These are phyloP conservation scores for Nitzschia putrida DNA, from an alignment of 108 stramenopile genomes.

Conservation along the genomic window DNA sequence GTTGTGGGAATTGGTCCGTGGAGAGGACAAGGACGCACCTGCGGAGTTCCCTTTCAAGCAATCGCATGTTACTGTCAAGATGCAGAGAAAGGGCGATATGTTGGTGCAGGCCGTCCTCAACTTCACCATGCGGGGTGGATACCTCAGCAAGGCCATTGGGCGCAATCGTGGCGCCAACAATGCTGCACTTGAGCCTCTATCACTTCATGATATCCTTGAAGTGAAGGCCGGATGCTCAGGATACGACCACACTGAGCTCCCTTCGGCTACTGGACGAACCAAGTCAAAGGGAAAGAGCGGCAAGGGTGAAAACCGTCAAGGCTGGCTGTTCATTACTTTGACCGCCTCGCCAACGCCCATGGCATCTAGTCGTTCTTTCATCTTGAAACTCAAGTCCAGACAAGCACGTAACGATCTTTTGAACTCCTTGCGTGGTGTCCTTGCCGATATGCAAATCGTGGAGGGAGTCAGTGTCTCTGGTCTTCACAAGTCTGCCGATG, in stretches of 20 bases:
- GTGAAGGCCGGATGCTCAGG: constrained; percentile 86
- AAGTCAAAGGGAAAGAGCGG: constrained; percentile 53
- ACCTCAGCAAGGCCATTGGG: constrained; percentile 86
- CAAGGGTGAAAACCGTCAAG: constrained; percentile 77
- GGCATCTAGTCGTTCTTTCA: constrained; percentile 75
- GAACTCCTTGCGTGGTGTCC: constrained; percentile 69
- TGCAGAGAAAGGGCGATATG: constrained; percentile 78
- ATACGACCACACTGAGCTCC: constrained; percentile 79
- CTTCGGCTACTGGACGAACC: constrained; percentile 56
- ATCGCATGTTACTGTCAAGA: constrained; percentile 74
- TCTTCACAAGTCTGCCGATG: constrained; percentile 46
- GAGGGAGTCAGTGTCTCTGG: constrained; percentile 85
- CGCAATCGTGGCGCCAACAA: constrained; percentile 69
- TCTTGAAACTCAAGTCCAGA: constrained; percentile 82
- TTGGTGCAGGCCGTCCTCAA: constrained; percentile 79
- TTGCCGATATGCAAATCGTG: constrained; percentile 85
- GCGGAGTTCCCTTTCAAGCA: constrained; percentile 81
- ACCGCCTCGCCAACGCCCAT: constrained; percentile 82
- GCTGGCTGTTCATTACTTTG: constrained; percentile 83
- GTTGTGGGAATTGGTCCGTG: constrained; percentile 84
- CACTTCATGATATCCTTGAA: constrained; percentile 84
- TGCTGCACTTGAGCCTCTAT: constrained; percentile 79
- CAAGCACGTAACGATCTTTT: constrained; percentile 80
- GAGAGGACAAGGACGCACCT: constrained; percentile 57
- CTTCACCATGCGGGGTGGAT: constrained; percentile 80